A percentile compares a stretch with the other conserved stretches of the same genome.
These are phyloP conservation scores for Camellia sinensis DNA, from an alignment of 148 eudicot genomes.

Conservation along the genomic window DNA sequence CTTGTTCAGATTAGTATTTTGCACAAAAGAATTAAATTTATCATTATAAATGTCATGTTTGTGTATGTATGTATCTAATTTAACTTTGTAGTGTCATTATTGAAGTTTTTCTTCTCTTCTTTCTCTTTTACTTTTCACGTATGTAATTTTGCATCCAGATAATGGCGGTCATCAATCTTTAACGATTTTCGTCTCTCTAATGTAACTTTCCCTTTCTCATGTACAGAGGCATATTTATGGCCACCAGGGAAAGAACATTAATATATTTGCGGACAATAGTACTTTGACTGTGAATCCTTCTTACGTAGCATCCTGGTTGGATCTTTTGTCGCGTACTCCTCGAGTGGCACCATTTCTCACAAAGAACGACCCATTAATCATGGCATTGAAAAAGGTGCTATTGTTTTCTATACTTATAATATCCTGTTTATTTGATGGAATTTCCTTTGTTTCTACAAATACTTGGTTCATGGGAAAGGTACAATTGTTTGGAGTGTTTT, in stretches of 20 bases:
- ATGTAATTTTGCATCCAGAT: too few species aligned
- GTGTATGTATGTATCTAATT: too few species aligned
- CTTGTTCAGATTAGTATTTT: neutral
- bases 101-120: too few species aligned
- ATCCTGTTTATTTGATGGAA: neutral
- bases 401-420: neutral
- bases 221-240: constrained; percentile 90
- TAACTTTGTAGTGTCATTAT: too few species aligned
- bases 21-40: neutral
- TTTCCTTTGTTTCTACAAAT: too few species aligned
- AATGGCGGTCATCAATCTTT: too few species aligned
- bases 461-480: too few species aligned
- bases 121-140: too few species aligned
- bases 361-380: constrained; percentile 74
- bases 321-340: constrained; percentile 79
- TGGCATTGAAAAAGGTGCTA: constrained; percentile 71
- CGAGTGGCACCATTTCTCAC: constrained; percentile 93
- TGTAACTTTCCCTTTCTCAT: neutral
- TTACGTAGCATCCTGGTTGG: constrained; percentile 67
- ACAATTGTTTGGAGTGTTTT: neutral
- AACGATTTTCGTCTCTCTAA: too few species aligned
- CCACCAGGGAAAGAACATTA: constrained; percentile 65
- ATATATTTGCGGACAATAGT: constrained; percentile 85
- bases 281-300: constrained; percentile 79
- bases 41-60: too few species aligned